These are phyloP conservation scores for Pythium rhizo-oryzae DNA, from an alignment of 352 stramenopile genomes.

Conservation along the genomic window DNA sequence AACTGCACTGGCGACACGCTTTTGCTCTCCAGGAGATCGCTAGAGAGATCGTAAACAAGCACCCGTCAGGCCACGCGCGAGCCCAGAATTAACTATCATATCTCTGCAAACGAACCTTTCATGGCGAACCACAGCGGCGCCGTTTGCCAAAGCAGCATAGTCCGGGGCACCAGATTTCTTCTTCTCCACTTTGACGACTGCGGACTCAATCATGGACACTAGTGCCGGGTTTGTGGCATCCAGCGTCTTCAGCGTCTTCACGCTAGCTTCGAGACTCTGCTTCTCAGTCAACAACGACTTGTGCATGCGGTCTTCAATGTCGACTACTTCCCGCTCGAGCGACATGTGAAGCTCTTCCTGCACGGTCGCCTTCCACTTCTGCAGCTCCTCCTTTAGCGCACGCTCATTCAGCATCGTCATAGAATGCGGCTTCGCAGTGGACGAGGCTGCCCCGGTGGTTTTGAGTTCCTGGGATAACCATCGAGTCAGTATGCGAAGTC, in stretches of 20 bases:
- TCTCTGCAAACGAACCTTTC: slow-evolving; percentile 39
- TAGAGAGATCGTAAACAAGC: slow-evolving; percentile 23
- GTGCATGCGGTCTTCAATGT: slow-evolving; percentile 62
- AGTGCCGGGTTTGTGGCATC: slow-evolving; percentile 63
- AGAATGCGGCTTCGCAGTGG: neutral
- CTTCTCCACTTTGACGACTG: slow-evolving; percentile 36
- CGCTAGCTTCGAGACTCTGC: slow-evolving; percentile 49
- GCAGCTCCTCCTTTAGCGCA: slow-evolving; percentile 32
- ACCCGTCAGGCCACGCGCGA: neutral
- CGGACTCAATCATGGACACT: slow-evolving; percentile 53
- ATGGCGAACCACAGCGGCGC: slow-evolving; percentile 58
- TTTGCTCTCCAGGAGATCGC: slow-evolving; percentile 55
- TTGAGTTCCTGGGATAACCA: slow-evolving; percentile 6
- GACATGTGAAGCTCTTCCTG: slow-evolving; percentile 45
- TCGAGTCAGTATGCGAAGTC: neutral
- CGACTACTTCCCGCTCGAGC: slow-evolving; percentile 52
- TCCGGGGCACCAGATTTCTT: slow-evolving; percentile 64
- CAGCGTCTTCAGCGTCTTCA: slow-evolving; percentile 48
- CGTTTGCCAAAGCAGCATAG: slow-evolving; percentile 69
- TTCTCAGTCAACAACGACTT: slow-evolving; percentile 67
- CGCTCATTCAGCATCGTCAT: slow-evolving; percentile 17
- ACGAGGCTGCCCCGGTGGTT: neutral
- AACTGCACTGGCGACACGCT: slow-evolving; percentile 36
- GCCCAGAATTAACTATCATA: neutral
- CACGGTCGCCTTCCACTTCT: slow-evolving; percentile 33